Conservation (phyloP, 805 yeast genomes). For the Candida nemodendra region DNA sequence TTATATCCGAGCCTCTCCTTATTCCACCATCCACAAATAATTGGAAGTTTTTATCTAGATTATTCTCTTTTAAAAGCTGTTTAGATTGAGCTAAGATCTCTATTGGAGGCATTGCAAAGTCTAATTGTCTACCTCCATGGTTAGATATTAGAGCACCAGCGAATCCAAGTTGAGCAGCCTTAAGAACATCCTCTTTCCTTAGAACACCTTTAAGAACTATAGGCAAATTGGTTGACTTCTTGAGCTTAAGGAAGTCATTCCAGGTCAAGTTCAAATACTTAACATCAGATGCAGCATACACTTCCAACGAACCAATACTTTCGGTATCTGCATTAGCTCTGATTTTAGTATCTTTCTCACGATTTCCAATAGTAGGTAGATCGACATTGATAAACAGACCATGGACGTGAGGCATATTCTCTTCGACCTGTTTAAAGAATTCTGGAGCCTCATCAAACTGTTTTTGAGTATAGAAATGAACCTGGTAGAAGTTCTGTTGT, state of each 20-base stretch:
- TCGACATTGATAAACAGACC: slow-evolving; percentile 84
- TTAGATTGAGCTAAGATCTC: slow-evolving; percentile 57
- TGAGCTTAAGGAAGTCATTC: slow-evolving; percentile 56
- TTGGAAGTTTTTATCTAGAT: slow-evolving; percentile 39
- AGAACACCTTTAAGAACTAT: slow-evolving; percentile 61
- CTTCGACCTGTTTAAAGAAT: slow-evolving; percentile 22
- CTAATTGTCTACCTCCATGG: slow-evolving; percentile 74
- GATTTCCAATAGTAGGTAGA: slow-evolving; percentile 81
- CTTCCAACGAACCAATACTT: slow-evolving; percentile 10
- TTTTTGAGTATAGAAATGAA: slow-evolving; percentile 64
- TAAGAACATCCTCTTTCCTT: slow-evolving; percentile 58
- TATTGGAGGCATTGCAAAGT: slow-evolving; percentile 58
- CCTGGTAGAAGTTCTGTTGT: slow-evolving; percentile 81
- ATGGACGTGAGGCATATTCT: slow-evolving; percentile 52
- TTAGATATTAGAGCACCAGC: slow-evolving; percentile 66
- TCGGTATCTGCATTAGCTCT: slow-evolving; percentile 53
- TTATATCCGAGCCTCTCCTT: slow-evolving; percentile 42
- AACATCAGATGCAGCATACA: slow-evolving; percentile 8
- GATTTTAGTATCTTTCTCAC: slow-evolving; percentile 80
- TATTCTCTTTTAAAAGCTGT: slow-evolving; percentile 41
- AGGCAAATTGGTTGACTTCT: slow-evolving; percentile 43
- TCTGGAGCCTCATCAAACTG: slow-evolving; percentile 55
- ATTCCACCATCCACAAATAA: slow-evolving; percentile 45
- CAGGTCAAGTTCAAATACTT: slow-evolving; percentile 40
- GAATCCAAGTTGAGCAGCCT: slow-evolving; percentile 55